phyloP scores from a whole-genome alignment of 2,329 filamentous ascomycete species.

The Cladosporium colombiae region DNA sequence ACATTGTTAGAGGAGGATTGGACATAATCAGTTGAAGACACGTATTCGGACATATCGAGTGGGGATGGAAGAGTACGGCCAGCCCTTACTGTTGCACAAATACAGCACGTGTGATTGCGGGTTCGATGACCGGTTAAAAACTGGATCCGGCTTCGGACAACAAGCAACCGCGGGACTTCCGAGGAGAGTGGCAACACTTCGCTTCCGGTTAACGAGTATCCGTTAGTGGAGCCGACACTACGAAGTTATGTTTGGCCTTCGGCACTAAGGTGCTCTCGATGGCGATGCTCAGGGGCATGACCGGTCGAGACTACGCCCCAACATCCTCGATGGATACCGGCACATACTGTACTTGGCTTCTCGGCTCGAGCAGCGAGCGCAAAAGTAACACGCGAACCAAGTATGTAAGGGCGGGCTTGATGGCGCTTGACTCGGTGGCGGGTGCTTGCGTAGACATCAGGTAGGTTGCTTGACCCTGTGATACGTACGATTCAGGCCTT shows the following conservation, averaged over 20 bases:
- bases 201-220: background rate
- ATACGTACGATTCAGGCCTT: background rate
- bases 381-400: background rate
- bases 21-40: background rate
- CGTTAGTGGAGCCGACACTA: background rate
- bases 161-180: background rate
- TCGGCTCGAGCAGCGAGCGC: background rate
- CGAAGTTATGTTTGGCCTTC: too few relatives aligned
- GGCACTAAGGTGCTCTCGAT: background rate
- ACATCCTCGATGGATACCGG: background rate
- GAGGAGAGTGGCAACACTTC: background rate
- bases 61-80: background rate
- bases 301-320: background rate
- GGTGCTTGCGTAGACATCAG: conserved; percentile 4
- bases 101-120: background rate
- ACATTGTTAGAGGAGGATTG: background rate
- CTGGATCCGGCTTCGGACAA: background rate
- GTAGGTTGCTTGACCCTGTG: background rate
- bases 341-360: background rate
- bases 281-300: background rate
- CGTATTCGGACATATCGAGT: background rate
- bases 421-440: conserved; percentile 1
- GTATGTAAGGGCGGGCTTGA: background rate
- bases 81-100: background rate
- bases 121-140: background rate